Evolutionary conservation across 345 rosid species (phyloP).

Genomic region (Brassica cretica): DNA sequence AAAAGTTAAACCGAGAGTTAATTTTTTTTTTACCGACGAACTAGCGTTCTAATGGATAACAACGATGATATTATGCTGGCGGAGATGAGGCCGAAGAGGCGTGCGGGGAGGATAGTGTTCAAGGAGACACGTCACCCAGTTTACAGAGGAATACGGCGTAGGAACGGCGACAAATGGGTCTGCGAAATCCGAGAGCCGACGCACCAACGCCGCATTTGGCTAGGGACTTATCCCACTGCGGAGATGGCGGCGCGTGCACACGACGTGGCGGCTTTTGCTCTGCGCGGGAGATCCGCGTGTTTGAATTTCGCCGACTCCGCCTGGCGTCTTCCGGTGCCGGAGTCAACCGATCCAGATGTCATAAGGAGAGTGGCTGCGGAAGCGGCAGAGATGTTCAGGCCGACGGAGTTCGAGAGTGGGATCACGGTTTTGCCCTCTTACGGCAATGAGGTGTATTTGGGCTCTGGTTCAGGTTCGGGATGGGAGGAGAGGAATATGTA

Average conservation of each 20-base stretch:
- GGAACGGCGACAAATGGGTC: slow-evolving; percentile 71
- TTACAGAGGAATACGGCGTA: slow-evolving; percentile 59
- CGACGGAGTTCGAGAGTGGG: slow-evolving; percentile 21
- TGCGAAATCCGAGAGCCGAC: slow-evolving; percentile 67
- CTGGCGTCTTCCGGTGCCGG: slow-evolving; percentile 60
- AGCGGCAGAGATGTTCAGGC: slow-evolving; percentile 59
- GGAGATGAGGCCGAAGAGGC: slow-evolving; percentile 58
- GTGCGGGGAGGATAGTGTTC: slow-evolving; percentile 60
- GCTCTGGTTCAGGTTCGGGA: slow-evolving; percentile 9
- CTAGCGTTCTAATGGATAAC: slow-evolving; percentile 9
- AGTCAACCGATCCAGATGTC: slow-evolving; percentile 43
- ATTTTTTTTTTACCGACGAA: neutral
- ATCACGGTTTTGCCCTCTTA: slow-evolving; percentile 28
- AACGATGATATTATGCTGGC: slow-evolving; percentile 48
- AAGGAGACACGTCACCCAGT: slow-evolving; percentile 79
- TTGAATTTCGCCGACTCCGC: slow-evolving; percentile 72
- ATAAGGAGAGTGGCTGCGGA: slow-evolving; percentile 51
- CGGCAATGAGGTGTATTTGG: slow-evolving; percentile 18
- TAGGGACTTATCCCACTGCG: slow-evolving; percentile 69
- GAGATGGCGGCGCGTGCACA: slow-evolving; percentile 88
- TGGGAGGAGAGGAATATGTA: slow-evolving; percentile 21
- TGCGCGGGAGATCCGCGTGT: slow-evolving; percentile 66
- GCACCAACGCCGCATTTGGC: slow-evolving; percentile 66
- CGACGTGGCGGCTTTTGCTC: slow-evolving; percentile 68
- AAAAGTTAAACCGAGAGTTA: neutral